phyloP scores from a whole-genome alignment of 2,329 filamentous ascomycete species.

The Colletotrichum gigasporum region DNA sequence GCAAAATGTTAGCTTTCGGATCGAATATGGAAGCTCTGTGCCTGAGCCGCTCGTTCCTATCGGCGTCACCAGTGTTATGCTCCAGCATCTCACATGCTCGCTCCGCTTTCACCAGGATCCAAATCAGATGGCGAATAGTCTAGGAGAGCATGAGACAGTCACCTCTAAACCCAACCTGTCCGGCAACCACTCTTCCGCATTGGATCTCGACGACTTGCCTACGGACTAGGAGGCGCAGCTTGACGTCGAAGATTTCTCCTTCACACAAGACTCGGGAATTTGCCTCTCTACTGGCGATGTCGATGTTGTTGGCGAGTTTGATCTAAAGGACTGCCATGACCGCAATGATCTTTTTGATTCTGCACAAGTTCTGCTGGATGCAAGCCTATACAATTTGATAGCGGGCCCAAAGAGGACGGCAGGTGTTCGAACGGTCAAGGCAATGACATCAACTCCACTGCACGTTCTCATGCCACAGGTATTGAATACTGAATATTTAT shows the following conservation, averaged over 20 bases:
- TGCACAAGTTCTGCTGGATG: not conserved
- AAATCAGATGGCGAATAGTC: too few species aligned
- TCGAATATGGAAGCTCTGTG: constrained; percentile 46
- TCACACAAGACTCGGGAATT: constrained; percentile 18
- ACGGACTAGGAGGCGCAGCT: not conserved
- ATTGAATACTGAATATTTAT: not conserved
- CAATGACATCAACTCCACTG: not conserved
- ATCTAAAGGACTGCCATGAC: not conserved
- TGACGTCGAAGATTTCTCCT: not conserved
- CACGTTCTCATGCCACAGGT: not conserved
- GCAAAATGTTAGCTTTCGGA: constrained; percentile 40
- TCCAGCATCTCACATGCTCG: constrained; percentile 33
- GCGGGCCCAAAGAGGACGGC: not conserved
- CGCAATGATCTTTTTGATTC: not conserved
- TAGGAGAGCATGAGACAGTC: too few species aligned
- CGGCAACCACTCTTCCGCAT: too few species aligned
- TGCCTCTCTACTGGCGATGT: not conserved
- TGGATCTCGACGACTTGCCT: not conserved
- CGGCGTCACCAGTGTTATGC: constrained; percentile 36
- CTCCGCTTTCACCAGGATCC: constrained; percentile 10
- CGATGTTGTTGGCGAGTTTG: not conserved
- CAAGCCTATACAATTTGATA: not conserved
- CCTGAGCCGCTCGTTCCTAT: constrained; percentile 42
- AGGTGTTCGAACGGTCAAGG: not conserved
- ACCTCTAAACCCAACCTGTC: too few species aligned